Percentiles rank a stretch among this genome's conserved stretches.
These are phyloP conservation scores for Podospora anserina DNA, from an alignment of 495 filamentous ascomycete species.

Conservation along the genomic window DNA sequence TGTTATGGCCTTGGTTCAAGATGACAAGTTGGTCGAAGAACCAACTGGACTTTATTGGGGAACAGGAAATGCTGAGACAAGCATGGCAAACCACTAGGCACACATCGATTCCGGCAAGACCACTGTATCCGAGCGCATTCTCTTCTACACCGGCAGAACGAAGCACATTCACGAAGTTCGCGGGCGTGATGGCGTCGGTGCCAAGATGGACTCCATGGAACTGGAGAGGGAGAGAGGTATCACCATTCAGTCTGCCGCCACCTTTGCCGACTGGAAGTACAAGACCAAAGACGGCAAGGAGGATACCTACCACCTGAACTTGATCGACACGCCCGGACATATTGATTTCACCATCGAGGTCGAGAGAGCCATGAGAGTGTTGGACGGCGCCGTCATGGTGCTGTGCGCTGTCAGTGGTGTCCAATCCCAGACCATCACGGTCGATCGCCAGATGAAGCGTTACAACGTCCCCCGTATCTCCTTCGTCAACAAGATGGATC, in stretches of 20 bases:
- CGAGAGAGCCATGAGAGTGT: slow-evolving; percentile 88
- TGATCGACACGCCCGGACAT: slow-evolving; percentile 98
- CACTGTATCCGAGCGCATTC: slow-evolving; percentile 91
- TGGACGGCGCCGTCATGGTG: slow-evolving; percentile 98
- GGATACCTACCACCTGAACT: slow-evolving; percentile 92
- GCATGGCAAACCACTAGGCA: slow-evolving; percentile 56
- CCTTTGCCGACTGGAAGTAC: slow-evolving; percentile 88
- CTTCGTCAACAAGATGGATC: slow-evolving; percentile 99
- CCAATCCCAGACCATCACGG: slow-evolving; percentile 96
- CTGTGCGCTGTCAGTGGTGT: slow-evolving; percentile 96
- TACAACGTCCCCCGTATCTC: slow-evolving; percentile 95
- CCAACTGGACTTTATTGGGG: neutral
- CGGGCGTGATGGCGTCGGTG: slow-evolving; percentile 90
- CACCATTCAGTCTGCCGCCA: slow-evolving; percentile 96
- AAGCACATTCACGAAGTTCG: slow-evolving; percentile 97
- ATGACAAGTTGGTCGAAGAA: neutral
- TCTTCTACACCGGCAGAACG: slow-evolving; percentile 97
- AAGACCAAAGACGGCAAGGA: slow-evolving; percentile 75
- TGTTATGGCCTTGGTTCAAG: slow-evolving; percentile 25
- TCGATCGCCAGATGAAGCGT: slow-evolving; percentile 96
- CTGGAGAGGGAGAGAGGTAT: slow-evolving; percentile 97
- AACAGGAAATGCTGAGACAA: slow-evolving; percentile 9
- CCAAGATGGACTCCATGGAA: slow-evolving; percentile 99
- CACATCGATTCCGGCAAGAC: slow-evolving; percentile 99
- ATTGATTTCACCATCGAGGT: slow-evolving; percentile 99